Evolutionary conservation across 495 filamentous ascomycete species (phyloP), one percentile per base, ranked within the genome.

Genomic region (Trichoderma reesei): DNA sequence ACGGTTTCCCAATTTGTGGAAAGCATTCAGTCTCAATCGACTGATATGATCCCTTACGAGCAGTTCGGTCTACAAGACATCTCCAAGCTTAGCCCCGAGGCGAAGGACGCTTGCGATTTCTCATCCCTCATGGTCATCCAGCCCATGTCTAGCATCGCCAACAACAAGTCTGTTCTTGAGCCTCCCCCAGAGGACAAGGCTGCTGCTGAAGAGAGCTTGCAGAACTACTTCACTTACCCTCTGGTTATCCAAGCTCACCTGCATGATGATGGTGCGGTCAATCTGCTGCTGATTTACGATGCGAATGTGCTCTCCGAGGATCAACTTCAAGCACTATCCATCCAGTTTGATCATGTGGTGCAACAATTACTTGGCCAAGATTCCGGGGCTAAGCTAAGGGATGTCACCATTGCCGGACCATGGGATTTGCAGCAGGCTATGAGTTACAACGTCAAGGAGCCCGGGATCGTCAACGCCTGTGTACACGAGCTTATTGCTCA

Each of bases 11-110:
- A 62, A 1, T 72, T 70, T 20, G 38, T 74, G 34, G 20, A 60
- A 1, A 31, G 33, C 1, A 37, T 82, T 2, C 79, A 82, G 51
- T 16, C 59, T 3, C 70, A 76, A 63, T 67, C 65, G 11, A 69
- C 66, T 31, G 68, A 71, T 3, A 74, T 80, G 65, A 76, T 77
- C 18, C 64, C 73, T 1, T 77, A 74, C 62, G 75, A 83, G 61
- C 80, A 82, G 39, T 62, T 71, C 9, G 80, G 80, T 13, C 65
- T 84, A 5, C 78, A 80, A 64, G 14, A 48, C 5, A 63, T 63
- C n/a, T 36, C 51, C 36, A 68, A 64, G 26, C 62, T 79, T 3
- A 66, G 67, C 44, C 31, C 60, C 5, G 72, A 78, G 13, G 67
- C 71, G 5, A 65, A 65, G 14, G 66, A 62, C 6, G 73, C 71